Evolutionary conservation across 495 filamentous ascomycete species (phyloP).

Genomic region (Penicillium dipodomyicola): DNA sequence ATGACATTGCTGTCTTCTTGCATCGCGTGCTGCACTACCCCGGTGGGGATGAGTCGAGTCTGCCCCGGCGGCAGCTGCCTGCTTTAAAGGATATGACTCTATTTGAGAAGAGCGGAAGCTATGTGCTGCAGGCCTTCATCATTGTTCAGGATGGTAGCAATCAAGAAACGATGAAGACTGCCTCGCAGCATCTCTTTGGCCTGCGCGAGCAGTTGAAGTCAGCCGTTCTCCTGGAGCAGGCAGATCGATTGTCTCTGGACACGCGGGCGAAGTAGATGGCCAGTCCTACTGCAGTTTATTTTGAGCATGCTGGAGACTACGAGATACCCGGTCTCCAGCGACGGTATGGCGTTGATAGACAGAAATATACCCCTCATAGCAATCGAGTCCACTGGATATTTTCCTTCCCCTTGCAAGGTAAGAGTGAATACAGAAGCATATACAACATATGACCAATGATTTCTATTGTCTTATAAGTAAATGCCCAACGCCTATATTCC

Average conservation of each 20-base stretch:
- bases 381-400: background rate
- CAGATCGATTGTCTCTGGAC: slow-evolving; percentile 63
- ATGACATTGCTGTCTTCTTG: slow-evolving; percentile 48
- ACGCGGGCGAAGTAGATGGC: slow-evolving; percentile 53
- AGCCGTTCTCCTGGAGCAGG: slow-evolving; percentile 60
- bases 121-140: slow-evolving; percentile 50
- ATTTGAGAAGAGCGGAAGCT: slow-evolving; percentile 48
- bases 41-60: slow-evolving; percentile 23
- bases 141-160: slow-evolving; percentile 51
- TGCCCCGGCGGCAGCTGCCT: slow-evolving; percentile 35
- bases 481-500: background rate
- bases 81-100: slow-evolving; percentile 35
- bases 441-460: background rate
- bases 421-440: background rate
- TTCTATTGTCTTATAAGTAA: background rate
- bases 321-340: background rate
- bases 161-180: slow-evolving; percentile 54
- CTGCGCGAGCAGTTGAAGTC: slow-evolving; percentile 63
- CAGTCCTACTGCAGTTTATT: background rate
- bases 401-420: background rate
- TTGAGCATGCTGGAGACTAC: background rate
- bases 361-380: slow-evolving; percentile 3
- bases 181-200: slow-evolving; percentile 55
- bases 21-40: slow-evolving; percentile 47
- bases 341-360: slow-evolving; percentile 5